Percentiles rank a stretch among this genome's conserved stretches.
These are phyloP conservation scores for Hypoxylon crocopeplum DNA, from an alignment of 495 filamentous ascomycete genomes.

Conservation along the genomic window DNA sequence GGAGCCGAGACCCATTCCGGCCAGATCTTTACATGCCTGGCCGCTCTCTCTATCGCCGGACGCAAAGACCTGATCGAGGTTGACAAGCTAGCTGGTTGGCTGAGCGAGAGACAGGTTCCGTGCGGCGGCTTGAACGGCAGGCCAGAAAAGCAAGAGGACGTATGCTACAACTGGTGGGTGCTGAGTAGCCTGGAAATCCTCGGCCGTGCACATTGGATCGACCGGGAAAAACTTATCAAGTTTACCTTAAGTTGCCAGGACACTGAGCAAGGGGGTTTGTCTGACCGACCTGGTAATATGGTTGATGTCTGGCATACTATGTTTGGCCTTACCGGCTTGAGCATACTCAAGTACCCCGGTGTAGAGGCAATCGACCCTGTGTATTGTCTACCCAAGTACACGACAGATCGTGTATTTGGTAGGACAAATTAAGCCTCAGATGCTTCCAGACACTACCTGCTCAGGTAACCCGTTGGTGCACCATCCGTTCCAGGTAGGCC, in stretches of 20 bases:
- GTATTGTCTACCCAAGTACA: conserved; percentile 83
- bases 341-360: conserved; percentile 77
- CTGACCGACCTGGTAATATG: conserved; percentile 90
- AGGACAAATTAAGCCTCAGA: conserved; percentile 30
- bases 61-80: conserved; percentile 82
- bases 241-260: conserved; percentile 94
- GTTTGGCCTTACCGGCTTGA: conserved; percentile 89
- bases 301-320: conserved; percentile 96
- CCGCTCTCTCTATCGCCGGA: conserved; percentile 80
- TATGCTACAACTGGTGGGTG: conserved; percentile 99
- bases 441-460: neutral
- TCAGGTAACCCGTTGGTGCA: neutral
- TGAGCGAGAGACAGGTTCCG: conserved; percentile 88
- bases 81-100: conserved; percentile 84
- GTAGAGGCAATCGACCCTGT: conserved; percentile 83
- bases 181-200: conserved; percentile 88
- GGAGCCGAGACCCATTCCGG: conserved; percentile 92
- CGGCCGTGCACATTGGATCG: conserved; percentile 87
- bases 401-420: conserved; percentile 62
- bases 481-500: neutral
- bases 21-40: conserved; percentile 95
- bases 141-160: conserved; percentile 94
- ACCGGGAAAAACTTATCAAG: conserved; percentile 71
- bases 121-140: conserved; percentile 91
- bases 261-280: conserved; percentile 79